These are phyloP conservation scores for Elsinoe australis DNA, from an alignment of 2,329 filamentous ascomycete species.

Conservation along the genomic window DNA sequence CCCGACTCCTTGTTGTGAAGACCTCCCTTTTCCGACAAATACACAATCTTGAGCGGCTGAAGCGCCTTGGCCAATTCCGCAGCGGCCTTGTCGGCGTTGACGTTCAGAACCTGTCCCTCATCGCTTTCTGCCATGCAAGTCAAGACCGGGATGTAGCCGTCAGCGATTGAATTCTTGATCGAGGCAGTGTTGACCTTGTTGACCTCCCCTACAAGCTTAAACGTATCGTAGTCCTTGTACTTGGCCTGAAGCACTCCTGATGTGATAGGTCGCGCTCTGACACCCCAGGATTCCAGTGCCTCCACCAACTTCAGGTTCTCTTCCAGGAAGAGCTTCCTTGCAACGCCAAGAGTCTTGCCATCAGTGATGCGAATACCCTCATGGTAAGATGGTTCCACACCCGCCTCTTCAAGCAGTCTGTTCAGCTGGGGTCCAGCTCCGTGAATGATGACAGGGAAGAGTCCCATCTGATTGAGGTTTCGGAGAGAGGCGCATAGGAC, in stretches of 20 bases:
- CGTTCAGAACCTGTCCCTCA: slow-evolving; percentile 88
- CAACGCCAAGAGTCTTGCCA: slow-evolving; percentile 85
- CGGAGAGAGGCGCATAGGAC: slow-evolving; percentile 82
- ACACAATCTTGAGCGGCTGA: slow-evolving; percentile 94
- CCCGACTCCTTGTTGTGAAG: slow-evolving; percentile 89
- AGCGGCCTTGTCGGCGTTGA: slow-evolving; percentile 94
- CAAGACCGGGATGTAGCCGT: slow-evolving; percentile 84
- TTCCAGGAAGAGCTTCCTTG: slow-evolving; percentile 84
- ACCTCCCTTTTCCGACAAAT: slow-evolving; percentile 95
- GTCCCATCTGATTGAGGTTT: slow-evolving; percentile 87
- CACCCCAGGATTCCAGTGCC: slow-evolving; percentile 80
- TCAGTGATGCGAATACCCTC: slow-evolving; percentile 95
- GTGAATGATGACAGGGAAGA: slow-evolving; percentile 93
- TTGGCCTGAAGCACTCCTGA: slow-evolving; percentile 86
- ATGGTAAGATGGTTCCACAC: slow-evolving; percentile 90
- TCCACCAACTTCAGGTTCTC: slow-evolving; percentile 92
- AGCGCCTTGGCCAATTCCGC: slow-evolving; percentile 83
- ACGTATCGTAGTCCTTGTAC: slow-evolving; percentile 94
- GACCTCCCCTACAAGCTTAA: slow-evolving; percentile 91
- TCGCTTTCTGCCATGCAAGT: slow-evolving; percentile 93
- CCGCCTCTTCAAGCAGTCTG: slow-evolving; percentile 77
- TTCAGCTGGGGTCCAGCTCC: slow-evolving; percentile 94
- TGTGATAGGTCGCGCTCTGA: slow-evolving; percentile 80
- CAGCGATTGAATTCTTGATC: slow-evolving; percentile 83
- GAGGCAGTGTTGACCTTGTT: slow-evolving; percentile 82